Conservation (phyloP, 148 eudicot species). For the Nyssa sinensis region DNA sequence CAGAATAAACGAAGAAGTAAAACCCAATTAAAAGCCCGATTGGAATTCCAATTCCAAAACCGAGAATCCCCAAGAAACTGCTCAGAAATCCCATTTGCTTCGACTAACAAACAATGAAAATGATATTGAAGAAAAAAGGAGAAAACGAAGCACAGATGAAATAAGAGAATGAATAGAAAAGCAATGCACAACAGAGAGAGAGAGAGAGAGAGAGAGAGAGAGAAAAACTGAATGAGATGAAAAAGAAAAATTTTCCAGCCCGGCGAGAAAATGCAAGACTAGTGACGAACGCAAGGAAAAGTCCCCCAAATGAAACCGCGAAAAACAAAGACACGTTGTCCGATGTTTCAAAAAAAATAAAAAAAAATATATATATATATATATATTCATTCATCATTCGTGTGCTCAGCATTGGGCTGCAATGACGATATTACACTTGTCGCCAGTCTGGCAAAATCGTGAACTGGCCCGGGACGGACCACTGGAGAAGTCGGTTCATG, state of each 20-base stretch:
- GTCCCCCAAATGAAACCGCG: slow-evolving; percentile 18
- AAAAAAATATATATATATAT: too few species aligned
- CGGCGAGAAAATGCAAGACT: slow-evolving; percentile 10
- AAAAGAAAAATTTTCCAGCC: background rate
- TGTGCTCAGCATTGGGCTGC: too few species aligned
- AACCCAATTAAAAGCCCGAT: slow-evolving; percentile 40
- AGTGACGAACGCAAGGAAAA: background rate
- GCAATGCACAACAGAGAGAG: background rate
- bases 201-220: background rate
- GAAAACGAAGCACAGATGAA: background rate
- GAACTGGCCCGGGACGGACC: too few species aligned
- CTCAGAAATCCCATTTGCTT: slow-evolving; percentile 31
- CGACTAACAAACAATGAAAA: background rate
- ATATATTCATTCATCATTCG: too few species aligned
- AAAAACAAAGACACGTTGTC: background rate
- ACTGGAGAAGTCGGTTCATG: too few species aligned
- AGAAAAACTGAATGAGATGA: too few species aligned
- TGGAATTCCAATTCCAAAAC: slow-evolving; percentile 44
- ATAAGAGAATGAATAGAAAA: background rate
- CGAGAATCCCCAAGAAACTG: slow-evolving; percentile 30
- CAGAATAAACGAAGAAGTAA: slow-evolving; percentile 24
- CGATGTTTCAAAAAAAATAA: too few species aligned
- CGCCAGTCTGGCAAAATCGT: too few species aligned
- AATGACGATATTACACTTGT: too few species aligned
- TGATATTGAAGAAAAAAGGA: background rate